Evolutionary conservation across 176 grass and related monocot genomes (phyloP).

Genomic region (Ampelocalamus luodianensis): DNA sequence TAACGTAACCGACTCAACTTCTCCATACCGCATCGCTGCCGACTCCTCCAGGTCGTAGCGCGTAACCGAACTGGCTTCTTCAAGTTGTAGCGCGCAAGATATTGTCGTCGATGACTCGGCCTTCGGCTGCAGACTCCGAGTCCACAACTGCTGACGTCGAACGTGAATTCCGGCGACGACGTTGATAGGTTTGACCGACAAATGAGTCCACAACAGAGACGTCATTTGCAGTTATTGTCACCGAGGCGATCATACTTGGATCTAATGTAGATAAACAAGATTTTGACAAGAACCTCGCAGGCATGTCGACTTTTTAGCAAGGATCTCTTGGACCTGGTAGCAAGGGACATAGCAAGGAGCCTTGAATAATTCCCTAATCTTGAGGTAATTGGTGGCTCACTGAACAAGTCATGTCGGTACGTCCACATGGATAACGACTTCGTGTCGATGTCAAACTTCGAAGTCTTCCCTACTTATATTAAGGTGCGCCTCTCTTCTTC

Average conservation of each 20-base stretch:
- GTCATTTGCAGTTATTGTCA: background rate
- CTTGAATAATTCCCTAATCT: background rate
- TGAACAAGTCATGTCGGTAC: background rate
- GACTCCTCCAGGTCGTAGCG: no score
- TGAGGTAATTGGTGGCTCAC: background rate
- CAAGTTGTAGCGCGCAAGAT: no score
- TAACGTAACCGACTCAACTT: no score
- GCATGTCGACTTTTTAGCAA: background rate
- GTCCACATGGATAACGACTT: background rate
- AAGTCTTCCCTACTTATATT: slow-evolving; percentile 7
- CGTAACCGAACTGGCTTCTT: no score
- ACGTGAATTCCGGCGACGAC: no score
- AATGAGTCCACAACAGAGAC: no score
- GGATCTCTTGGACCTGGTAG: background rate
- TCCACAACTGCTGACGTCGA: no score
- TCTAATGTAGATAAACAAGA: background rate
- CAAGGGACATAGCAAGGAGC: background rate
- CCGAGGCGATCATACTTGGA: background rate
- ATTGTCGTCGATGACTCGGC: no score
- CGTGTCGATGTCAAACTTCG: background rate
- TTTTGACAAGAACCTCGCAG: background rate
- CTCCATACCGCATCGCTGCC: no score
- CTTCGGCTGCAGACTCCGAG: no score
- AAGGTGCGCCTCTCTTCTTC: background rate
- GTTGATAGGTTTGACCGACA: no score